phyloP scores from a whole-genome alignment of 2,329 filamentous ascomycete genomes.

The Lasiodiplodia sp. region DNA sequence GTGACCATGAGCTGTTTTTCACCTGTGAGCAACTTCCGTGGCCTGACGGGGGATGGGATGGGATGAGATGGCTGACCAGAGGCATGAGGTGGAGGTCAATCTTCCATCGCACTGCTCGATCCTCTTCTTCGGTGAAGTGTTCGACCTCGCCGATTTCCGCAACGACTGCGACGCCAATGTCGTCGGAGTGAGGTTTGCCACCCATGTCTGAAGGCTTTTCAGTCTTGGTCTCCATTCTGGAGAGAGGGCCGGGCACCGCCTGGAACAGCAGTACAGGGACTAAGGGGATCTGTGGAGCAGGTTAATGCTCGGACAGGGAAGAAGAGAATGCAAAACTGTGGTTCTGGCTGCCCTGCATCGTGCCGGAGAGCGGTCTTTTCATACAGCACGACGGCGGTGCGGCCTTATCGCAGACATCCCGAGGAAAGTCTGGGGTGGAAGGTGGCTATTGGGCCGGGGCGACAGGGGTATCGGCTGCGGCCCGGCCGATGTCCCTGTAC shows the following conservation, averaged over 20 bases:
- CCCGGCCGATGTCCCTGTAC: slow-evolving; percentile 16
- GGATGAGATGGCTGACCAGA: not conserved
- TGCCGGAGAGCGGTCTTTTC: not conserved
- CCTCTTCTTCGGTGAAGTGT: slow-evolving; percentile 58
- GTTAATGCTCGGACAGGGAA: not conserved
- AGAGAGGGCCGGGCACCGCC: not conserved
- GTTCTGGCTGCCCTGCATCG: not conserved
- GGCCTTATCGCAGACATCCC: slow-evolving; percentile 10
- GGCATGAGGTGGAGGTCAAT: slow-evolving; percentile 52
- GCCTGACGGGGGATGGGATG: not conserved
- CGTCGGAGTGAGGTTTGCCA: not conserved
- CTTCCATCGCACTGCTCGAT: slow-evolving; percentile 55
- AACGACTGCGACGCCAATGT: slow-evolving; percentile 7
- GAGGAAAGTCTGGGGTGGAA: not conserved
- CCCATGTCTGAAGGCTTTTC: not conserved
- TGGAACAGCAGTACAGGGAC: not conserved
- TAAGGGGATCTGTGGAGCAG: not conserved
- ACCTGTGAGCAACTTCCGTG: not conserved
- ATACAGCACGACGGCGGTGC: not conserved
- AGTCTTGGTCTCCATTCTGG: not conserved
- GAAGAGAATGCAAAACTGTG: not conserved
- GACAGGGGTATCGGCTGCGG: slow-evolving; percentile 14
- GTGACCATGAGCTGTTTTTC: slow-evolving; percentile 33
- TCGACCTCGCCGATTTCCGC: slow-evolving; percentile 6
- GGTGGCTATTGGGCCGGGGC: not conserved